Conservation (phyloP, 345 rosid genomes). For the Raphanus sativus region DNA sequence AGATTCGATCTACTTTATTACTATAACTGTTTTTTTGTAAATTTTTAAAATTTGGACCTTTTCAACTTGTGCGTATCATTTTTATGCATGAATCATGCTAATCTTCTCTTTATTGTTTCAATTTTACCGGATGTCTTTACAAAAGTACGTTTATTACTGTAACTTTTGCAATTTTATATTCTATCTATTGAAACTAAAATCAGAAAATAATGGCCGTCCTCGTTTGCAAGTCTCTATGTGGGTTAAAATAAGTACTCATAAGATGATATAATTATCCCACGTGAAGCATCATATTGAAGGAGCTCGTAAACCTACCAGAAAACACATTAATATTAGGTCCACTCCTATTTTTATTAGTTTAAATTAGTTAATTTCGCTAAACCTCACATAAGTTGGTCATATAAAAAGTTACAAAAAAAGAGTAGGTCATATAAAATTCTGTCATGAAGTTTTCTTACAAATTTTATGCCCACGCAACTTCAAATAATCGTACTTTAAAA, state of each 20-base stretch:
- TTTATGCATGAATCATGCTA: too few relatives aligned
- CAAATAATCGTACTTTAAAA: not conserved
- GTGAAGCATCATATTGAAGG: conserved; percentile 2
- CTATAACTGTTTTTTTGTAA: too few relatives aligned
- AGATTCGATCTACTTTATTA: not conserved
- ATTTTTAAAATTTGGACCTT: too few relatives aligned
- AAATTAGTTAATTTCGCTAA: conserved; percentile 26
- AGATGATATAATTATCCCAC: conserved; percentile 21
- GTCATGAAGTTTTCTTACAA: not conserved
- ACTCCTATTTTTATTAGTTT: conserved; percentile 17
- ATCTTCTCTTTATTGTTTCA: too few relatives aligned
- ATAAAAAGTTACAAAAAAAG: not conserved
- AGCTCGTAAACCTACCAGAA: conserved; percentile 11
- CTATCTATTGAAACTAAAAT: not conserved
- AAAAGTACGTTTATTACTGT: not conserved
- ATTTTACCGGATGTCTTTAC: too few relatives aligned
- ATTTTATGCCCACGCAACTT: not conserved
- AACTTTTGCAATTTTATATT: not conserved
- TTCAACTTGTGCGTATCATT: too few relatives aligned
- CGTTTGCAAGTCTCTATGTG: not conserved
- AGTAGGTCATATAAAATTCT: not conserved
- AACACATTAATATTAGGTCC: conserved; percentile 18
- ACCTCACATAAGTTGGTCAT: conserved; percentile 19
- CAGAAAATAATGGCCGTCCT: not conserved
- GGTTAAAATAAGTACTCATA: not conserved